phyloP scores from a whole-genome alignment of 2,329 filamentous ascomycete species.

The Lasiodiplodia sp. region DNA sequence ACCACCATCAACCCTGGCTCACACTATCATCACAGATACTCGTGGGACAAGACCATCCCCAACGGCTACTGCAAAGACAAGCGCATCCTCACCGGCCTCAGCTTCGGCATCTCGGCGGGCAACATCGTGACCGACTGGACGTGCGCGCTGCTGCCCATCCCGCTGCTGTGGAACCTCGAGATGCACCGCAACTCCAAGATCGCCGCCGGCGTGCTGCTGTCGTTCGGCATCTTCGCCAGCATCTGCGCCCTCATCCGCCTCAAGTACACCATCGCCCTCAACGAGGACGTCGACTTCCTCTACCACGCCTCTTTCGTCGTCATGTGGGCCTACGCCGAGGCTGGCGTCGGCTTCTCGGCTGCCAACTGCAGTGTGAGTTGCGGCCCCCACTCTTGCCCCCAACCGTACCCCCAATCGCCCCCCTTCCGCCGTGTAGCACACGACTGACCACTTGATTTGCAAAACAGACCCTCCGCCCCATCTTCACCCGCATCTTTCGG shows the following conservation, averaged over 20 bases:
- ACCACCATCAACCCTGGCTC: not conserved
- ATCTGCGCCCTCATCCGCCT: conserved; percentile 43
- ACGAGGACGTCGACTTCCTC: conserved; percentile 42
- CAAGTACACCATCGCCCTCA: conserved; percentile 45
- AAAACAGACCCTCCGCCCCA: not conserved
- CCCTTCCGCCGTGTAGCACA: too few relatives aligned
- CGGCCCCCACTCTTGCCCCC: too few relatives aligned
- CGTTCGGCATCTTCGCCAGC: conserved; percentile 39
- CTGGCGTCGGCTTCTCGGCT: conserved; percentile 44
- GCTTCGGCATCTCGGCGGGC: conserved; percentile 35
- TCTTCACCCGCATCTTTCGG: not conserved
- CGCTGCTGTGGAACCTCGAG: conserved; percentile 37
- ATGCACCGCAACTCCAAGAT: conserved; percentile 37
- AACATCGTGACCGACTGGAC: conserved; percentile 48
- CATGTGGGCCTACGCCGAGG: conserved; percentile 47
- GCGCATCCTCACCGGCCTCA: conserved; percentile 8
- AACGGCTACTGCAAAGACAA: conserved; percentile 1
- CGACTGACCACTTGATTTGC: too few relatives aligned
- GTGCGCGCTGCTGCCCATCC: conserved; percentile 41
- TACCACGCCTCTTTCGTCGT: conserved; percentile 42
- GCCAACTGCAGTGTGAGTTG: conserved; percentile 34
- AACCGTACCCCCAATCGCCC: too few relatives aligned
- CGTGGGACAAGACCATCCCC: conserved; percentile 11
- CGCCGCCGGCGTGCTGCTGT: conserved; percentile 34
- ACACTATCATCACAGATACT: not conserved